Base-by-base conservation (phyloP, 2,329 filamentous ascomycete genomes). In the Cordyceps javanica region DNA sequence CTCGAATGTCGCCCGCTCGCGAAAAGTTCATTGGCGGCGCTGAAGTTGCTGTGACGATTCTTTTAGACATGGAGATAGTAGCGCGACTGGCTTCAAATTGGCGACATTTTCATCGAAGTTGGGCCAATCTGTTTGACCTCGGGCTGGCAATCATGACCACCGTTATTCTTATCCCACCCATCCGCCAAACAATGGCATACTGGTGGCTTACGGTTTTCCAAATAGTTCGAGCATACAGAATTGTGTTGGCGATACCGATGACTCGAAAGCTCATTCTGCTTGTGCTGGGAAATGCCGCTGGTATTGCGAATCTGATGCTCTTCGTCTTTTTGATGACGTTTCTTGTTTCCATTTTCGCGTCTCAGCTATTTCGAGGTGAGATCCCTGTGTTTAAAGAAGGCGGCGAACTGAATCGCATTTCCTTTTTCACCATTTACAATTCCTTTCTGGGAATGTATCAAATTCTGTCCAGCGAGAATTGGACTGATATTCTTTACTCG, bases 371-470 rank as follows among this genome's bases (percentile, higher is more conserved):
- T 67, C 87, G 94, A 36, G 92, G 92, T 30, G 87, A 96, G 64
- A 82, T 97, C 28, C 87, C 90, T 0, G 65, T 78, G 32, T 65
- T 77, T n/a, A 83, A 90, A 62, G 71, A 76, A 2, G 69, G 73
- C n/a, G 88, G 85, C 3, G 76, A 88, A 2, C 72, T 81, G 3
- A 85, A 89, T 60, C 74, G 81, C 23, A 83, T 94, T 42, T 89
- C 90, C 0, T 99, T 99, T 70, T 86, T 85, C 68, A 90, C 90
- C 39, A 94, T 99, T 36, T 99, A 88, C 76, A 97, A 97, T 68
- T 89, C 91, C 0, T 99, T 99, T 68, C 78, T 99, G 16, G 94
- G 92, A 58, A 97, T 99, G 91, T 99, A 99, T 69, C 91, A 97
- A 72, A 85, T 99, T 30, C 76, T 99, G 45, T 97, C 94, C 10